Percentiles rank a stretch among this genome's conserved stretches.
Evolutionary conservation across 2,329 filamentous ascomycete genomes (phyloP).

Genomic region (Apiospora phragmitis): DNA sequence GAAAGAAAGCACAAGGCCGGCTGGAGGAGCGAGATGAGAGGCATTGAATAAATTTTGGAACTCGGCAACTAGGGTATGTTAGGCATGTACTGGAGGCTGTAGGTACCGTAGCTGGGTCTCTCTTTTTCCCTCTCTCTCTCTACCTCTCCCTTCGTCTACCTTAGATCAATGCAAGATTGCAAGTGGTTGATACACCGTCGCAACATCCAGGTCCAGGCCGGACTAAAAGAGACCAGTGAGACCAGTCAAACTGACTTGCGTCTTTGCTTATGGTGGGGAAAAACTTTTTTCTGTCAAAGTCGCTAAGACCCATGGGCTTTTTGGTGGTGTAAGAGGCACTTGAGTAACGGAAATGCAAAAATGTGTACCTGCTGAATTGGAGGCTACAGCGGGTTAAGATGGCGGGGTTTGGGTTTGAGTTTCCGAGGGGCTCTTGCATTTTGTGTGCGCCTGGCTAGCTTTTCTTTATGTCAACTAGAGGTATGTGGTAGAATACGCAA

Average conservation of each 20-base stretch:
- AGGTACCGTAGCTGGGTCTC: slow-evolving; percentile 1
- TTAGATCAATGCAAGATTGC: slow-evolving; percentile 1
- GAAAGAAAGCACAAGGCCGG: not conserved
- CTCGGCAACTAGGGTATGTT: slow-evolving; percentile 3
- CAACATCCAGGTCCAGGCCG: not conserved
- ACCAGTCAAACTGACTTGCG: slow-evolving; percentile 1
- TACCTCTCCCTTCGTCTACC: not conserved
- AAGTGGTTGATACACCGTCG: slow-evolving; percentile 6
- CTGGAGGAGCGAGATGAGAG: not conserved
- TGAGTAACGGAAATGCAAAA: not conserved
- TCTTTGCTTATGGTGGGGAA: not conserved
- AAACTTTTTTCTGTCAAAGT: slow-evolving; percentile 6
- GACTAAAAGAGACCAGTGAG: not conserved
- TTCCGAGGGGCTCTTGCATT: not conserved
- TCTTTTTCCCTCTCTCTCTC: not conserved
- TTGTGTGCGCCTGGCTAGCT: not conserved
- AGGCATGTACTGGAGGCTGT: not conserved
- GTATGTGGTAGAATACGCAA: too few species aligned
- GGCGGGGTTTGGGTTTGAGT: not conserved
- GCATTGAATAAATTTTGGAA: slow-evolving; percentile 3
- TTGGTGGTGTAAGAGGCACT: not conserved
- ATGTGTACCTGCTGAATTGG: not conserved
- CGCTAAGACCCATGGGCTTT: not conserved
- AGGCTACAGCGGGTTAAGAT: not conserved
- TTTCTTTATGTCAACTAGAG: not conserved